Evolutionary conservation across 2,329 filamentous ascomycete species (phyloP).

Genomic region (Sporothrix brasiliensis): DNA sequence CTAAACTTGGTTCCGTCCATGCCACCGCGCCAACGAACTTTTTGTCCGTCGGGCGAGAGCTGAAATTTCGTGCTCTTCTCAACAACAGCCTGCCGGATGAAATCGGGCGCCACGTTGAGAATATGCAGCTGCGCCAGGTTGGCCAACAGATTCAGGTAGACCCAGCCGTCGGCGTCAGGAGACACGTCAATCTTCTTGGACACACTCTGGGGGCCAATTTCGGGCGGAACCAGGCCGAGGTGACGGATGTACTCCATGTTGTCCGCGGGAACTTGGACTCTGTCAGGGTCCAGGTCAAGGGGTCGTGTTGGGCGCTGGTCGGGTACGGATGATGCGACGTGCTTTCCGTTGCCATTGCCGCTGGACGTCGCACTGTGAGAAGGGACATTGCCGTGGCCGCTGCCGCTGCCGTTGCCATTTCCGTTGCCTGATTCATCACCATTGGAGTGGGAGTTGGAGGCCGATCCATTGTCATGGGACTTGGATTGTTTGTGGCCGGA

Average conservation of each 20-base stretch:
- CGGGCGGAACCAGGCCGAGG: slow-evolving; percentile 66
- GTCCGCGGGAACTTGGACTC: slow-evolving; percentile 72
- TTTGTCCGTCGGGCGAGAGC: slow-evolving; percentile 73
- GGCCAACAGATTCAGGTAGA: slow-evolving; percentile 78
- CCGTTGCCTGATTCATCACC: slow-evolving; percentile 45
- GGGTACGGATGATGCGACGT: slow-evolving; percentile 47
- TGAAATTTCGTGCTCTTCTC: slow-evolving; percentile 76
- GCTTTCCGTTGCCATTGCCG: slow-evolving; percentile 41
- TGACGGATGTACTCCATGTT: slow-evolving; percentile 81
- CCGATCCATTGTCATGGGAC: slow-evolving; percentile 50
- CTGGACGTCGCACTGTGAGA: slow-evolving; percentile 32
- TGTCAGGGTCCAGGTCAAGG: slow-evolving; percentile 74
- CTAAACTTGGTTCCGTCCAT: slow-evolving; percentile 65
- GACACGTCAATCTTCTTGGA: slow-evolving; percentile 52
- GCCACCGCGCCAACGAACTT: slow-evolving; percentile 78
- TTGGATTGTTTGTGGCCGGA: slow-evolving; percentile 45
- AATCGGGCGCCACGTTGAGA: slow-evolving; percentile 77
- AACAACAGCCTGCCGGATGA: slow-evolving; percentile 71
- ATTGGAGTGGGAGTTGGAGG: slow-evolving; percentile 54
- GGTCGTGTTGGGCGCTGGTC: slow-evolving; percentile 79
- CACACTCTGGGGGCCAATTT: slow-evolving; percentile 52
- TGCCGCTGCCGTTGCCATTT: slow-evolving; percentile 24
- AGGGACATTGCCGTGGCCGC: slow-evolving; percentile 36
- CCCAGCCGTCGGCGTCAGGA: slow-evolving; percentile 72
- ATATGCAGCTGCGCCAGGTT: slow-evolving; percentile 85